Conservation (phyloP, 164 flowering plant genomes). For the Vitis vinifera region DNA sequence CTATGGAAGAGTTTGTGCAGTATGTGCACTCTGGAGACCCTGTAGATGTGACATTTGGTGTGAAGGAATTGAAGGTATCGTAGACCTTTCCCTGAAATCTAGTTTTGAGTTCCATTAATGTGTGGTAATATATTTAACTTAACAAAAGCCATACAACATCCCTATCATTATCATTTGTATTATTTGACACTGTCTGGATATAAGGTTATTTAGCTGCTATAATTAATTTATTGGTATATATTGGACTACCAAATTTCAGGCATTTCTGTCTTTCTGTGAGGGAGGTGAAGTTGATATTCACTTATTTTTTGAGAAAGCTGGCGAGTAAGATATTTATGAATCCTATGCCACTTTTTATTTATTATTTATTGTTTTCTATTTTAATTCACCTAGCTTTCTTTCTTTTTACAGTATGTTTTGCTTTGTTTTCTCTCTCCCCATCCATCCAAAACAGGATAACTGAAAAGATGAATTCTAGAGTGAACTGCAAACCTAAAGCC, state of each 20-base stretch:
- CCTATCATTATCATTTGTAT: not conserved
- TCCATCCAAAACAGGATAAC: too few species aligned
- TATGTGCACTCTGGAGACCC: slow-evolving; percentile 84
- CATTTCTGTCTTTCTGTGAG: slow-evolving; percentile 90
- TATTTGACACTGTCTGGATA: not conserved
- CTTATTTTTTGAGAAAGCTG: slow-evolving; percentile 87
- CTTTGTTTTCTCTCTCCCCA: too few species aligned
- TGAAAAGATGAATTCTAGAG: too few species aligned
- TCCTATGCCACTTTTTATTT: not conserved
- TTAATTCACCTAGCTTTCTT: too few species aligned
- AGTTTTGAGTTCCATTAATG: not conserved
- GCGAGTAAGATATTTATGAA: slow-evolving; percentile 68
- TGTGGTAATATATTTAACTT: not conserved
- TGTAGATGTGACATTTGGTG: slow-evolving; percentile 86
- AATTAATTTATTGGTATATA: not conserved
- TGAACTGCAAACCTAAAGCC: too few species aligned
- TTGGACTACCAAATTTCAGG: slow-evolving; percentile 47
- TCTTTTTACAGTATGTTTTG: too few species aligned
- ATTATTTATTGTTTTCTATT: slow-evolving; percentile 1
- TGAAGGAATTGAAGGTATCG: slow-evolving; percentile 88
- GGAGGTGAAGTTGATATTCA: slow-evolving; percentile 96
- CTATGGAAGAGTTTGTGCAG: slow-evolving; percentile 88
- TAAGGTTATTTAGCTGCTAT: not conserved
- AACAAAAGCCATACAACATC: not conserved
- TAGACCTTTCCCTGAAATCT: not conserved